Evolutionary conservation across 345 rosid species (phyloP), one percentile per base, ranked within the genome.

Genomic region (Rubroshorea leprosula): DNA sequence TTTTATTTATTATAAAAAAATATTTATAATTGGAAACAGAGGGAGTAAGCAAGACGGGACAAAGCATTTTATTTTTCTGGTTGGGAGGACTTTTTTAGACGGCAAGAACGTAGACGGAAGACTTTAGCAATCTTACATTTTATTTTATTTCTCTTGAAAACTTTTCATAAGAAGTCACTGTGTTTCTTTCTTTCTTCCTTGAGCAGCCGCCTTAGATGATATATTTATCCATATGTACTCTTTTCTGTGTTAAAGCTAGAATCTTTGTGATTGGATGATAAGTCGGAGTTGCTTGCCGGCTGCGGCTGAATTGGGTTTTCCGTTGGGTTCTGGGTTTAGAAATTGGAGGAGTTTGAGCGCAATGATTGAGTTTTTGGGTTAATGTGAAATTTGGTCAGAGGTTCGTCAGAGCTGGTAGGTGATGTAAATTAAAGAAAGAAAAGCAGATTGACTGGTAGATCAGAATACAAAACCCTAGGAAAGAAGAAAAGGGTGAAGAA

Each of bases 381-480:
- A 71, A 46, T 66, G 81, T 77, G 76, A 75, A 52, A 46, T 68
- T 63, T 56, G 55, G 80, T 74, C 75, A 71, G 81, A 70, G 59
- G 63, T 47, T 53, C 45, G 57, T 57, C 66, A 69, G 69, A 78
- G 74, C 79, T 64, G 82, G 76, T 79, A 66, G 89, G 76, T 84
- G 72, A 35, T n/a, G n/a, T n/a, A 35, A 70, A 35, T 72, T 74
- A 67, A 69, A 35, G 41, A 24, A 39, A 59, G 59, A 68, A 76
- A 70, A 74, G 61, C 41, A 41, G 77, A 65, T 85, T 87, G 97
- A 90, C 91, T 73, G 89, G 89, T 85, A 80, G 96, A 81, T 80
- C 61, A 48, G 6, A 66, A 49, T 48, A 63, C 82, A 68, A 68
- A 76, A 70, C 80, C 80, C 80, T 71, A 60, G 67, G 22, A 43